Evolutionary conservation across 768 basidiomycete species (phyloP), one percentile per base, ranked within the genome.

Genomic region (Tylopilus rubrobrunneus): DNA sequence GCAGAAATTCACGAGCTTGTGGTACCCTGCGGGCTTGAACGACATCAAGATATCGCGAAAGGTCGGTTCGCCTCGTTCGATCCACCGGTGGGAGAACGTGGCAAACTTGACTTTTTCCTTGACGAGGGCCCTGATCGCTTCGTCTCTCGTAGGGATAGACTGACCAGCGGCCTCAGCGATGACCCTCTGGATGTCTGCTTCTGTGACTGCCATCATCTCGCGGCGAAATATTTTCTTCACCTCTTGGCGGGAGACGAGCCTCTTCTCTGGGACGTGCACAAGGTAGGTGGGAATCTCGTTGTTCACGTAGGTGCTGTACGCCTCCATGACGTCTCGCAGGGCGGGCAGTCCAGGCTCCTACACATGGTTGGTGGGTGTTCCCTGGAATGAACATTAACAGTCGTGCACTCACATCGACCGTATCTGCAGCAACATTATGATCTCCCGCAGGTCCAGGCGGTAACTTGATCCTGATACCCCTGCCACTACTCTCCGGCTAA

Each of bases 31-130:
- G 1, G 67, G 67, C 33, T 7, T 42, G 47, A 66, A 65, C 2
- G 68, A 68, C 68, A 61, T 70, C 45, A 59, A 43, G 52, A 68
- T 55, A 12, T 68, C 67, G n/a, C 58, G 64, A 49, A 67, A 70
- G 1, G 54, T 60, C 1, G 68, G 67, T 42, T 68, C 67, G 31
- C 67, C 67, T 21, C 57, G 58, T 31, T 68, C 67, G 41, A 70
- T 53, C 67, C 67, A 68, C 14, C 67, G 40, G 44, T 68, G 67
- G 12, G 67, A 68, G 57, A 68, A 60, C 0, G 57, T 66, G 39
- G 67, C 67, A 21, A 66, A 68, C 43, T 67, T 63, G 52, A 68
- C 51, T 45, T 56, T 70, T 28, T 50, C 47, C 47, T 40, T 56
- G 2, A 68, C 50, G 27, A 70, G 41, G 11, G 63, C 59, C 39